Conservation (phyloP, 2,329 filamentous ascomycete species). For the Pseudocercospora fijiensis region DNA sequence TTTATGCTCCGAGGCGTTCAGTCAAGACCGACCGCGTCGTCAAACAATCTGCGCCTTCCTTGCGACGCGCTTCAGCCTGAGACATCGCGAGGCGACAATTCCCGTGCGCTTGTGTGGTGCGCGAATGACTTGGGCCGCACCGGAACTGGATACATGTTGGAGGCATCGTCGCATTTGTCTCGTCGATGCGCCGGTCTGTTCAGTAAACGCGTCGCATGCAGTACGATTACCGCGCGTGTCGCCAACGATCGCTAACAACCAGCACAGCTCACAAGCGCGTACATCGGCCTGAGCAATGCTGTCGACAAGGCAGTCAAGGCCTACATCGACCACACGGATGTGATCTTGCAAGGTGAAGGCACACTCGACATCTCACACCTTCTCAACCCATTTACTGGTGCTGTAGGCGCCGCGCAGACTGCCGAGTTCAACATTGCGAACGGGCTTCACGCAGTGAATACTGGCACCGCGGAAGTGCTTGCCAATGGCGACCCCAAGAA, state of each 20-base stretch:
- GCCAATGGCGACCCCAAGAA: constrained; percentile 31
- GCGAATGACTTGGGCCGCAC: too few relatives aligned
- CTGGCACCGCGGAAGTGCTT: constrained; percentile 4
- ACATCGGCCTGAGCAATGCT: constrained; percentile 75
- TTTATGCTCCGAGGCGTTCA: not conserved
- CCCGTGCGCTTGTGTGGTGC: too few relatives aligned
- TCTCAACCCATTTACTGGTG: constrained; percentile 31
- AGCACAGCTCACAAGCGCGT: constrained; percentile 68
- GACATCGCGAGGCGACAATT: too few relatives aligned
- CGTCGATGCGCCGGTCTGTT: constrained; percentile 2
- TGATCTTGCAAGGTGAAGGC: constrained; percentile 61
- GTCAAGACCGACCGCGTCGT: not conserved
- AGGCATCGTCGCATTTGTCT: not conserved
- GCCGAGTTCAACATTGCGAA: constrained; percentile 25
- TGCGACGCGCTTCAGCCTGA: not conserved
- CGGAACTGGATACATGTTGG: too few relatives aligned
- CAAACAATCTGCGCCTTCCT: not conserved
- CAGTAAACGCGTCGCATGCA: constrained; percentile 3
- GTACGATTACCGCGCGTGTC: not conserved
- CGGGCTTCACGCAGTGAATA: constrained; percentile 4
- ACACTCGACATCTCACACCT: constrained; percentile 37
- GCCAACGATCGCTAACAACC: constrained; percentile 1
- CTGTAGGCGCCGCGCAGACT: constrained; percentile 29
- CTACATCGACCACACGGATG: constrained; percentile 85
- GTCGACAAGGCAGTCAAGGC: constrained; percentile 77